Evolutionary conservation across 441 rosid genomes (phyloP), one percentile per base, ranked within the genome.

Genomic region (Arabidopsis hybrid): DNA sequence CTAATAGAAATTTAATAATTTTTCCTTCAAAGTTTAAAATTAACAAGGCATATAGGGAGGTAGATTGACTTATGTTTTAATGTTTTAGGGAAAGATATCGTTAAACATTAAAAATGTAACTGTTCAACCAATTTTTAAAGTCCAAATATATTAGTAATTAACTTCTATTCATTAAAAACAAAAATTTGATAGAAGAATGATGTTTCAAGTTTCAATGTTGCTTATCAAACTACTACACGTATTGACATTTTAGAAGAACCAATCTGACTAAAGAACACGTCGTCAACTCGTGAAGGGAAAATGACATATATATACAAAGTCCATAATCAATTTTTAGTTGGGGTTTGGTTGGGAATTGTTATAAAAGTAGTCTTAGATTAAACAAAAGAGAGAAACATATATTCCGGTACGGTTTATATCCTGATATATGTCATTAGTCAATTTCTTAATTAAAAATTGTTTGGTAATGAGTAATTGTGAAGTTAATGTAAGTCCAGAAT

Each of bases 281-380:
- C 71, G 26, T 21, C 26, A 69, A 63, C 39, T 56, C 16, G 8
- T 56, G 16, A 56, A 57, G 59, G 69, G 21, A 60, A 26, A 39
- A 34, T 51, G 43, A 75, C 43, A 68, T 68, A 29, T 29, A 29
- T 29, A 62, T 21, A 21, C 53, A 63, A 70, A 62, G 7, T 31
- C 47, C 10, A 32, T 59, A 64, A 70, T 57, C 60, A 63, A 38
- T 13, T 63, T 17, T 26, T 57, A 39, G 75, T 76, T 63, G 71
- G 67, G 60, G 65, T 75, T 56, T 76, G 67, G 79, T 76, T 69
- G 66, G 61, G 60, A 76, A 46, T 63, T 63, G 55, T 64, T 31
- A 40, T 45, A 6, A 51, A 11, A 60, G 2, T 31, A 1, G 38
- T 59, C 13, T 71, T 14, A 50, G 16, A 31, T 29, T 29, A 49